Evolutionary conservation across 73 alveolate species (phyloP), one percentile per base, ranked within the genome.

Genomic region (Paramecium pentaurelia): DNA sequence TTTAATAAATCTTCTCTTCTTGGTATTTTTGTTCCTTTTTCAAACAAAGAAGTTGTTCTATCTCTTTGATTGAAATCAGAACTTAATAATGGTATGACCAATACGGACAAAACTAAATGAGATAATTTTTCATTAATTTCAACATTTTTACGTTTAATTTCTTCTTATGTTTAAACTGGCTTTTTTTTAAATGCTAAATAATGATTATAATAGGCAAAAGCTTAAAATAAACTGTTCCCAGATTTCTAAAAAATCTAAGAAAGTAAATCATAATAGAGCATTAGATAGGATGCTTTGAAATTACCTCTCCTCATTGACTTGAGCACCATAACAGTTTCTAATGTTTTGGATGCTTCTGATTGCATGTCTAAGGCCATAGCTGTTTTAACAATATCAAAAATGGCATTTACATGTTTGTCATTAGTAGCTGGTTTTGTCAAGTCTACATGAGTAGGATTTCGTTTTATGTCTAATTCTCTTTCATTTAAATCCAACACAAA

Each of bases 401-500:
- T 40, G 4, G 91, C 91, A 80, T 27, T 80, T n/a, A 80, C 75
- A 80, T 45, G 91, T 27, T 80, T 80, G 38, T 80, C 91, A 45
- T 80, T 80, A 20, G 91, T 80, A 40, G 91, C 51, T 45, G 75
- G 77, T 44, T 49, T 80, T 3, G 77, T 25, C 3, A 80, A 47
- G 27, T 80, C 91, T 14, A 80, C 91, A 45, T 80, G 91, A 80
- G 77, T 45, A 22, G 91, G 91, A 49, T 80, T 80, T 80, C 73
- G 20, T 27, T 80, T 80, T 2, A 20, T 20, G 6, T 80, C 77
- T 45, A 80, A 25, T 32, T 80, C 91, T 25, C 91, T 80, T 8
- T 32, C 77, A 45, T 80, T 80, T 42, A 80, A 80, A 80, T 80
- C 91, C n/a, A 80, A 80, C 1, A 80, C 77, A 49, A 80, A 80